Percentiles rank a stretch among this genome's conserved stretches.
Conservation (phyloP, 1,284 basidiomycete species). For the Cryptococcus sp. region DNA sequence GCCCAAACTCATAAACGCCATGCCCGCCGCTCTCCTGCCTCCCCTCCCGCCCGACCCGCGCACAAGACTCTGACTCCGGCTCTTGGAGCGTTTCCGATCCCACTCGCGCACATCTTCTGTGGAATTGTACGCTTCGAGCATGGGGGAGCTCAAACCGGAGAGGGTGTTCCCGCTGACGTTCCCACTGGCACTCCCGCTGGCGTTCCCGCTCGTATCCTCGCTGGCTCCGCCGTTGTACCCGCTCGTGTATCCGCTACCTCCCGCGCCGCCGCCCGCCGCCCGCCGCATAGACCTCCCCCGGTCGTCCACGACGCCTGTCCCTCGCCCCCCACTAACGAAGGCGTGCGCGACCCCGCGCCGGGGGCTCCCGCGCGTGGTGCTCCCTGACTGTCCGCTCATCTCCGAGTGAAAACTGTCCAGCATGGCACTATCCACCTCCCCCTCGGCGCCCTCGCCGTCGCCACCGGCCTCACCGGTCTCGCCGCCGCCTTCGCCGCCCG, state of each 20-base stretch:
- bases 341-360: too few relatives aligned
- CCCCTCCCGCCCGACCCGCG: constrained; percentile 26
- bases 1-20: constrained; percentile 49
- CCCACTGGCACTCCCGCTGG: too few relatives aligned
- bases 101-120: constrained; percentile 13
- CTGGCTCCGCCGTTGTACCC: too few relatives aligned
- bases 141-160: too few relatives aligned
- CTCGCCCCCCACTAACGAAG: not conserved
- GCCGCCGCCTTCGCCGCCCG: constrained; percentile 1
- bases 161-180: too few relatives aligned
- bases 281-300: not conserved
- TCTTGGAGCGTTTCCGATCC: constrained; percentile 11
- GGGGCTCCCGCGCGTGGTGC: constrained; percentile 3
- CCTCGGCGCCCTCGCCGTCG: not conserved
- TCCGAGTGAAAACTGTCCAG: constrained; percentile 42
- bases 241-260: not conserved
- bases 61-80: constrained; percentile 35
- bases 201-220: too few relatives aligned
- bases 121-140: too few relatives aligned
- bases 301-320: constrained; percentile 1
- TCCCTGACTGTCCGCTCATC: constrained; percentile 16
- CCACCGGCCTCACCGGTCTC: too few relatives aligned
- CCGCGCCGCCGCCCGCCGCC: not conserved
- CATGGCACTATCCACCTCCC: constrained; percentile 17
- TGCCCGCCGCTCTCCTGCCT: constrained; percentile 41